These are phyloP conservation scores for Trametes sanguinea DNA, from an alignment of 768 basidiomycete genomes.

Conservation along the genomic window DNA sequence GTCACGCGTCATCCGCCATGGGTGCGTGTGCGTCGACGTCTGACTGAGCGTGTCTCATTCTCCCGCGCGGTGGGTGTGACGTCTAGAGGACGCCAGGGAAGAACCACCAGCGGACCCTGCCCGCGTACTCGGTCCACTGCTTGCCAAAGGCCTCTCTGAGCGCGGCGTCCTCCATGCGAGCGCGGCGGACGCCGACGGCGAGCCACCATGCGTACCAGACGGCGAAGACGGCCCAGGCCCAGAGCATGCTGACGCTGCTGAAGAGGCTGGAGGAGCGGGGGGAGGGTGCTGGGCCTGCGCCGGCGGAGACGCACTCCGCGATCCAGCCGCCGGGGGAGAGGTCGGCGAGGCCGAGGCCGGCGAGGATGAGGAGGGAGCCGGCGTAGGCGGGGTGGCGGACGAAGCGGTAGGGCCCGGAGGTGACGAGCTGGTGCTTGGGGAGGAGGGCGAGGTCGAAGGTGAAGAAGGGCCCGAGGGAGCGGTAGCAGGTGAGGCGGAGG, in stretches of 20 bases:
- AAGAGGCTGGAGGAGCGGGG: not conserved
- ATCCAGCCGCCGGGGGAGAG: slow-evolving; percentile 27
- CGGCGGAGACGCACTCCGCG: slow-evolving; percentile 21
- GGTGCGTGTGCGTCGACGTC: too few relatives aligned
- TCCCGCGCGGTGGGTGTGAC: too few relatives aligned
- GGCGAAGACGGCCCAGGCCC: slow-evolving; percentile 19
- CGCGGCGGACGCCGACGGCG: slow-evolving; percentile 18
- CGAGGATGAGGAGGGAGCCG: slow-evolving; percentile 22
- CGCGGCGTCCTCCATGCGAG: slow-evolving; percentile 25
- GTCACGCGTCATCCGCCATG: too few relatives aligned
- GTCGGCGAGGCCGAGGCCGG: slow-evolving; percentile 21
- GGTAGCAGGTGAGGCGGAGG: slow-evolving; percentile 34
- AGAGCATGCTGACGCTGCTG: not conserved
- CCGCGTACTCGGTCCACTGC: slow-evolving; percentile 27
- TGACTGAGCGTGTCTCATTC: too few relatives aligned
- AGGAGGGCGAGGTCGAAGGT: slow-evolving; percentile 39
- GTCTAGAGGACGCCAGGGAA: slow-evolving; percentile 23
- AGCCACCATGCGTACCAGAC: slow-evolving; percentile 24
- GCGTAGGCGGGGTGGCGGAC: slow-evolving; percentile 42
- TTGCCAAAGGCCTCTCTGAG: slow-evolving; percentile 21
- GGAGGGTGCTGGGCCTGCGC: not conserved
- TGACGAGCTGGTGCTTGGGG: slow-evolving; percentile 35
- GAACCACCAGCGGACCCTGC: slow-evolving; percentile 25
- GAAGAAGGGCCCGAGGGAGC: slow-evolving; percentile 37
- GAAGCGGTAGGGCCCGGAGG: slow-evolving; percentile 37